phyloP scores from a whole-genome alignment of 768 basidiomycete genomes.

The Lactifluus volemus region DNA sequence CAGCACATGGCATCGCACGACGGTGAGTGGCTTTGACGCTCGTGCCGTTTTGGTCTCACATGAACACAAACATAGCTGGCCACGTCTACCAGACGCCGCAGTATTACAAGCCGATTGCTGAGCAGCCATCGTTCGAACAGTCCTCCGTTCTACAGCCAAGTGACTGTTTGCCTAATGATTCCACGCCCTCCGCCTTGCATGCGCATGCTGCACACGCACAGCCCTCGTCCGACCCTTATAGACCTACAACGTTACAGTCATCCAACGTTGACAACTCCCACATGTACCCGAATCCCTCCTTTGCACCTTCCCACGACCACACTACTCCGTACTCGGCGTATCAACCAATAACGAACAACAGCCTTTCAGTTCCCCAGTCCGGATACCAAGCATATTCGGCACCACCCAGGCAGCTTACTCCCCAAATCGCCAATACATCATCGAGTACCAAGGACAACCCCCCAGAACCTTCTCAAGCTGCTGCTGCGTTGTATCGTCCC shows the following conservation, averaged over 20 bases:
- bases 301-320: constrained; percentile 10
- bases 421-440: background rate
- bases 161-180: background rate
- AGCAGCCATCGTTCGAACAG: background rate
- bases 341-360: constrained; percentile 17
- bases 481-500: constrained; percentile 20
- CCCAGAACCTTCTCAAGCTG: constrained; percentile 1
- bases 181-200: constrained; percentile 3
- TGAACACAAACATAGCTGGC: background rate
- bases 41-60: background rate
- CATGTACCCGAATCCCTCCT: constrained; percentile 5
- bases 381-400: constrained; percentile 15
- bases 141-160: background rate
- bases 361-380: constrained; percentile 17
- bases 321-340: constrained; percentile 25
- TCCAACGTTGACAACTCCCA: background rate
- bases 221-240: background rate
- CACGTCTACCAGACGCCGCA: constrained; percentile 1
- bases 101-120: background rate
- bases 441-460: background rate
- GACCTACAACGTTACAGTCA: background rate
- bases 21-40: constrained; percentile 7
- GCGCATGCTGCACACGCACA: constrained; percentile 5
- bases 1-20: constrained; percentile 4
- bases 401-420: constrained; percentile 17